Evolutionary conservation across 2,329 filamentous ascomycete species (phyloP), one percentile per base, ranked within the genome.

Genomic region (Chaetomium sp.): DNA sequence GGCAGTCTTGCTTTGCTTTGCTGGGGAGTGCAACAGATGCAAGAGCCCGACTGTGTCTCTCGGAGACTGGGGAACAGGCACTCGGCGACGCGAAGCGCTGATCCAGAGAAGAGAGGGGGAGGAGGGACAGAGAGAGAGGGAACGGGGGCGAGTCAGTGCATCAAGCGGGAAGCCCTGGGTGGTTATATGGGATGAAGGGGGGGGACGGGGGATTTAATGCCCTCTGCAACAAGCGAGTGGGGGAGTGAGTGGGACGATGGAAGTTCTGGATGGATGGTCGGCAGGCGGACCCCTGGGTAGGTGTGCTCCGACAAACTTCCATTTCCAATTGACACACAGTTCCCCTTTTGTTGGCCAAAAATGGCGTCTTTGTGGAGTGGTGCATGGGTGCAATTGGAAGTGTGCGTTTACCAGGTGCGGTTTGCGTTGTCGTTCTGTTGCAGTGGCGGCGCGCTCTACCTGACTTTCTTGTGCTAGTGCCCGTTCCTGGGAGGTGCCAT

Each of bases 401-500:
- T 14, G 41, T 47, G 35, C 43, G 12, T 27, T 12, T 8, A 11
- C 37, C 12, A 42, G 37, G 19, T 34, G 37, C 48, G 42, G 37
- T 38, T 38, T 32, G 34, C 48, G 37, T 32, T 27, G 10, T n/a
- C 11, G 38, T 12, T n/a, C 27, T 32, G 27, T 38, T 10, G 48
- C 27, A 14, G 5, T 6, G 7, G 8, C 19, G 34, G 6, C 12
- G 14, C n/a, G n/a, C 34, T 35, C 41, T 35, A 54, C 52, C 52
- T 54, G 43, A 54, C 52, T 49, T 44, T 44, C 38, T 32, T 36
- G 52, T 54, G 34, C 36, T 55, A 51, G 53, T 44, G 41, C 36
- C 41, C 41, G 14, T 37, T 32, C n/a, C 14, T 27, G 38, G n/a
- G 11, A 33, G 19, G 19, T 27, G 19, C 19, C 19, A n/a, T 46